Percentiles rank a stretch among this genome's conserved stretches.
Conservation (phyloP, 2,329 filamentous ascomycete genomes). For the Botrytis deweyae region DNA sequence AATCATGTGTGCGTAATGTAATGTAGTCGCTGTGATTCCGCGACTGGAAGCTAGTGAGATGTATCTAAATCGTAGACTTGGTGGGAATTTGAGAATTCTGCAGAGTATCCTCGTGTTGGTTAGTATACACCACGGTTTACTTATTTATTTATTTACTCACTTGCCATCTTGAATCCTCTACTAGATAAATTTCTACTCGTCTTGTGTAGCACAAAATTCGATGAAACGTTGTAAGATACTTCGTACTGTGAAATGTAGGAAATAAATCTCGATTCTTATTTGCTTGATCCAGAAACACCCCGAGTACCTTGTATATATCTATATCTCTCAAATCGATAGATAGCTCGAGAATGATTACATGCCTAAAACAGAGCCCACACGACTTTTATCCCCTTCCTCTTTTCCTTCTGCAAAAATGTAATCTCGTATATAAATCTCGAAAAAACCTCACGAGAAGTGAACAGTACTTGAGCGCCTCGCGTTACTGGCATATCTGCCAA, state of each 20-base stretch:
- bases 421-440: not conserved
- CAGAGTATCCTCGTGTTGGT: rapidly evolving
- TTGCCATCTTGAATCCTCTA: rapidly evolving
- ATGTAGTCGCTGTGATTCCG: rapidly evolving
- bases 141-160: not conserved
- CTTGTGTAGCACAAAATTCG: rapidly evolving
- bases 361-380: too few relatives aligned
- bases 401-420: not conserved
- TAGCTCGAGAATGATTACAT: rapidly evolving
- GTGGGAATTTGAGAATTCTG: not conserved
- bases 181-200: rapidly evolving
- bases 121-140: not conserved
- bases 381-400: not conserved
- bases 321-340: too few relatives aligned
- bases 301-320: too few relatives aligned
- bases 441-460: too few relatives aligned
- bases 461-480: not conserved
- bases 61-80: not conserved
- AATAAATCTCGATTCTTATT: not conserved
- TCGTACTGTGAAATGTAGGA: not conserved
- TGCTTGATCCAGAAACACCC: too few relatives aligned
- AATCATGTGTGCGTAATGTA: not conserved
- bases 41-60: not conserved
- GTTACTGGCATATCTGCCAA: not conserved
- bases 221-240: rapidly evolving